phyloP scores from a whole-genome alignment of 129 eudicot genomes.

The Centrapalus pauciflorus region DNA sequence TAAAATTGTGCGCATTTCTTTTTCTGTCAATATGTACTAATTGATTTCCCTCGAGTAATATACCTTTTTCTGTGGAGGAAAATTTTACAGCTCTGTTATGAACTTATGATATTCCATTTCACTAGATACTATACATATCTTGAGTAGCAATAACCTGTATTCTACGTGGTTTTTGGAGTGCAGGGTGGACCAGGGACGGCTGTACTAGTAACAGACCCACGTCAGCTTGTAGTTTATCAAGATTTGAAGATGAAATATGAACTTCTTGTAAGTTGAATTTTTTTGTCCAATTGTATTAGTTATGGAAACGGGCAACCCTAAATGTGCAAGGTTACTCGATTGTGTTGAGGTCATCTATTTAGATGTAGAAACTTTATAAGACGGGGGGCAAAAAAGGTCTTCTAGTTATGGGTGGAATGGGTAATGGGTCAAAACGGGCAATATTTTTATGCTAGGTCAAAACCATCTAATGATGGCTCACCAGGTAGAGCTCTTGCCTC shows the following conservation, averaged over 20 bases:
- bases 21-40: not conserved
- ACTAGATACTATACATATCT: not conserved
- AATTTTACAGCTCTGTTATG: not conserved
- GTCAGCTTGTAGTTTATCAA: constrained; percentile 49
- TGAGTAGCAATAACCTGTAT: not conserved
- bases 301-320: too few relatives aligned
- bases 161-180: constrained; percentile 7
- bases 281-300: not conserved
- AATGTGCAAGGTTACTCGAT: too few relatives aligned
- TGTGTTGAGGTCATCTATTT: not conserved
- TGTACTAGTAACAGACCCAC: constrained; percentile 38
- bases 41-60: not conserved
- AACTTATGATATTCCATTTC: not conserved
- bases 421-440: not conserved
- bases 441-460: not conserved
- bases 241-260: constrained; percentile 52
- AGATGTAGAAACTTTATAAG: too few relatives aligned
- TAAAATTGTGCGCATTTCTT: not conserved
- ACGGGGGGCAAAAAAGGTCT: too few relatives aligned
- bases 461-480: too few relatives aligned
- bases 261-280: constrained; percentile 43
- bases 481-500: too few relatives aligned
- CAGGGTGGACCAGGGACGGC: constrained; percentile 39
- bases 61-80: not conserved
- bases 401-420: not conserved